Base-by-base conservation (phyloP, 2,329 filamentous ascomycete genomes). In the Phyllosticta citrichinensis region DNA sequence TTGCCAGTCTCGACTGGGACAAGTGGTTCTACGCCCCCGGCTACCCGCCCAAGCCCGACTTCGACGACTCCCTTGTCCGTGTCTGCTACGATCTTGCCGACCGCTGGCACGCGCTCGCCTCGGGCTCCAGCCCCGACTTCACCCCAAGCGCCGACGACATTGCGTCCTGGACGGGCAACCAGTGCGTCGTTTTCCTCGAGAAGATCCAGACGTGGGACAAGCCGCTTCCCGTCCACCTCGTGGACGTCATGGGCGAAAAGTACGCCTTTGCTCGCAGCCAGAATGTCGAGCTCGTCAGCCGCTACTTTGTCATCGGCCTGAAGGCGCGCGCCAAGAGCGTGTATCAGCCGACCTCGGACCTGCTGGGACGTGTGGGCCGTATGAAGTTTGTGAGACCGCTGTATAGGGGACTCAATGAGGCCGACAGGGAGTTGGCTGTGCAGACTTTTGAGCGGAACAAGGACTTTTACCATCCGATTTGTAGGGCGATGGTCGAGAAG, bases 351-450 rank as follows among this genome's bases (percentile, higher is more conserved):
- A 84, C 90, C 0, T 85, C 87, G 1, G 83, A 89, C 62, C 78
- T 97, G 60, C 79, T 97, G 50, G 89, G 89, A 33, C 81, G 81
- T 58, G 91, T 97, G 24, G 94, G 94, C 12, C 81, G 94, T 62
- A 97, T 99, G 94, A 97, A 97, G 82, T 97, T 93, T 74, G 93
- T 97, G 62, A 81, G 93, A 55, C 91, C 93, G 22, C 76, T 97
- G 69, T 97, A 87, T 77, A 82, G 87, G 63, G 82, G 84, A 56
- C 77, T 99, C 66, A 87, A 87, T 69, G 85, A 86, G 72, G 83
- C 89, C 50, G 87, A 97, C 75, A 79, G 84, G 55, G 77, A 85
- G 25, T 75, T 96, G 68, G 93, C 94, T 0, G 75, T 93, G 58
- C 79, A 85, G 71, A 96, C 92, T 0, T 97, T 96, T 75, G 83